phyloP scores from a whole-genome alignment of 2,329 filamentous ascomycete genomes.

The Xenoacremonium recifei region DNA sequence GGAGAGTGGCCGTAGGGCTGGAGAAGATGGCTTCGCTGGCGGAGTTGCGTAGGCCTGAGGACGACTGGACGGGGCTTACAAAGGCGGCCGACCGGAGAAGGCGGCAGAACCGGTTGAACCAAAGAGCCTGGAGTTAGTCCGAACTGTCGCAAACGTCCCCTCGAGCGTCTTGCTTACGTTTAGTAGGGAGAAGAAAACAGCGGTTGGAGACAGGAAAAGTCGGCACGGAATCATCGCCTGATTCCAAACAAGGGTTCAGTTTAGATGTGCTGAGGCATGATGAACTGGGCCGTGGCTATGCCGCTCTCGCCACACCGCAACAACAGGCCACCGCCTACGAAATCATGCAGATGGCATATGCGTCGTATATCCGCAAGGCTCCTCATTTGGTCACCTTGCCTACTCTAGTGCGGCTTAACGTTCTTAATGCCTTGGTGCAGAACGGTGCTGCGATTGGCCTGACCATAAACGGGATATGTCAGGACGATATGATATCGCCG shows the following conservation, averaged over 20 bases:
- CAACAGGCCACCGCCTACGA: constrained; percentile 14
- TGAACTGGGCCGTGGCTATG: constrained; percentile 4
- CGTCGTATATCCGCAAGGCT: constrained; percentile 16
- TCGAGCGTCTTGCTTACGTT: background rate
- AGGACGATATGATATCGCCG: constrained; percentile 18
- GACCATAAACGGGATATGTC: constrained; percentile 14
- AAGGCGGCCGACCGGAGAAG: constrained; percentile 18
- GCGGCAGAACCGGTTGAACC: constrained; percentile 24
- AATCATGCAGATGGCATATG: constrained; percentile 17
- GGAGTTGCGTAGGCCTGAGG: constrained; percentile 14
- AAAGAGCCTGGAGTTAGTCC: constrained; percentile 21
- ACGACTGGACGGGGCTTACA: constrained; percentile 25
- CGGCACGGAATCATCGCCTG: constrained; percentile 1
- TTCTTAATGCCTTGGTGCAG: constrained; percentile 15
- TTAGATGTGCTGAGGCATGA: background rate
- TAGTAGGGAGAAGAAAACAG: constrained; percentile 16
- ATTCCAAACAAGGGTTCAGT: background rate
- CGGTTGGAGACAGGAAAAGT: background rate
- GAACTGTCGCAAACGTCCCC: too few relatives aligned
- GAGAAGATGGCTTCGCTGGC: constrained; percentile 11
- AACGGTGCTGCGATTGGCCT: constrained; percentile 15
- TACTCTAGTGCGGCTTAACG: constrained; percentile 20
- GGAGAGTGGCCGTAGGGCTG: background rate
- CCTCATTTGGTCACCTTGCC: constrained; percentile 13
- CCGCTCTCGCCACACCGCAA: constrained; percentile 2